Conservation (phyloP, 495 filamentous ascomycete genomes). For the Neurospora sp. region DNA sequence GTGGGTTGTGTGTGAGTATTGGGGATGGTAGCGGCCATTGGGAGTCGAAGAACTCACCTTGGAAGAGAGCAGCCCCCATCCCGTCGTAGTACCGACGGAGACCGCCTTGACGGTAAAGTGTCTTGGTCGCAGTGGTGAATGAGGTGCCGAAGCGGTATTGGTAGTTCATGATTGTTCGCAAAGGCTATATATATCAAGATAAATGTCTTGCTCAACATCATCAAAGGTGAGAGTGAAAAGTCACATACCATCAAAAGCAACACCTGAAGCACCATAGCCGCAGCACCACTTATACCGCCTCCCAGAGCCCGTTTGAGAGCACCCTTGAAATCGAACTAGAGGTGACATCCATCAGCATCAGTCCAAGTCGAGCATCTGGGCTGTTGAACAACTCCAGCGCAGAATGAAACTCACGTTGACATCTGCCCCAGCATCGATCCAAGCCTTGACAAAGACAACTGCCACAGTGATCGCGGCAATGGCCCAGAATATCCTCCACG, state of each 20-base stretch:
- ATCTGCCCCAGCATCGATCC: slow-evolving; percentile 22
- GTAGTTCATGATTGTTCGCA: slow-evolving; percentile 30
- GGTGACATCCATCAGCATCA: not conserved
- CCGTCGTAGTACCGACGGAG: slow-evolving; percentile 23
- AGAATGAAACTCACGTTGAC: slow-evolving; percentile 12
- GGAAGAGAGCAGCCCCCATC: slow-evolving; percentile 22
- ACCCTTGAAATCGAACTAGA: slow-evolving; percentile 18
- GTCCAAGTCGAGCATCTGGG: not conserved
- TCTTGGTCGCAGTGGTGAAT: slow-evolving; percentile 14
- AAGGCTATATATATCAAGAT: slow-evolving; percentile 8
- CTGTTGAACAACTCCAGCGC: not conserved
- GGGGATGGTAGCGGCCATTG: not conserved
- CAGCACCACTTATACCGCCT: slow-evolving; percentile 22
- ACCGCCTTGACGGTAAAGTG: slow-evolving; percentile 18
- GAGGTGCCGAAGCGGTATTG: slow-evolving; percentile 24
- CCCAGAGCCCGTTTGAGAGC: slow-evolving; percentile 22
- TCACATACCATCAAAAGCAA: slow-evolving; percentile 22
- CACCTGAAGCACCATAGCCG: slow-evolving; percentile 27
- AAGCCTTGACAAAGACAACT: slow-evolving; percentile 21
- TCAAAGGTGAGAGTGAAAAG: not conserved
- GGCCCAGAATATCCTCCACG: slow-evolving; percentile 18
- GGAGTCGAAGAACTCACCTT: slow-evolving; percentile 9
- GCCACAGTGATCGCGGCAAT: slow-evolving; percentile 8
- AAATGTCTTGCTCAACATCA: not conserved
- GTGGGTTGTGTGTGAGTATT: not conserved